Evolutionary conservation across 805 yeast species (phyloP), one percentile per base, ranked within the genome.

Genomic region (Pichia gijzeniarum): DNA sequence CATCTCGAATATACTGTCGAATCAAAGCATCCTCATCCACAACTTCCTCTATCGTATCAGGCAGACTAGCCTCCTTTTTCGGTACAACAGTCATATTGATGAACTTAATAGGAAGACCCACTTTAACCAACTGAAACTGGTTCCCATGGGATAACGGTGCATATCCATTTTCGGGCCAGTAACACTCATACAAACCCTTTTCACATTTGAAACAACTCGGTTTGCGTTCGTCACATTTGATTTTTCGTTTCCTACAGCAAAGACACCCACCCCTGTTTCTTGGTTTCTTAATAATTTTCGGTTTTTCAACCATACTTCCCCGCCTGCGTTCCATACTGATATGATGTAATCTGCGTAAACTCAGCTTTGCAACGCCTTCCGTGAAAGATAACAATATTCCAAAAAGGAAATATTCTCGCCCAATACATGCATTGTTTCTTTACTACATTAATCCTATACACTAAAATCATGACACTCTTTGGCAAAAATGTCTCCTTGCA

Each of bases 401-500:
- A n/a, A n/a, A n/a, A n/a, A n/a, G n/a, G n/a, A n/a, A n/a, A n/a
- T n/a, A n/a, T n/a, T n/a, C n/a, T n/a, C n/a, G n/a, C n/a, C n/a
- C n/a, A n/a, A n/a, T n/a, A n/a, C n/a, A n/a, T n/a, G n/a, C n/a
- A n/a, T n/a, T n/a, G n/a, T n/a, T n/a, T n/a, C n/a, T n/a, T n/a
- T n/a, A n/a, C n/a, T n/a, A n/a, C n/a, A n/a, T n/a, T n/a, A n/a
- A n/a, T n/a, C n/a, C n/a, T n/a, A n/a, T n/a, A n/a, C n/a, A n/a
- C n/a, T n/a, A n/a, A n/a, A 32, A 25, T 39, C 45, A 14, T 30
- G 18, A 35, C 50, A 49, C 20, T 43, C 52, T 14, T 50, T 50
- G 14, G 41, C 61, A 53, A 76, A 77, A 47, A 69, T 71, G 39
- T 71, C 74, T 4, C 51, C 54, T 38, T 44, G 48, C 22, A 44